Evolutionary conservation across 169 alveolate genomes (phyloP).

Genomic region (Plasmodium berghei): DNA sequence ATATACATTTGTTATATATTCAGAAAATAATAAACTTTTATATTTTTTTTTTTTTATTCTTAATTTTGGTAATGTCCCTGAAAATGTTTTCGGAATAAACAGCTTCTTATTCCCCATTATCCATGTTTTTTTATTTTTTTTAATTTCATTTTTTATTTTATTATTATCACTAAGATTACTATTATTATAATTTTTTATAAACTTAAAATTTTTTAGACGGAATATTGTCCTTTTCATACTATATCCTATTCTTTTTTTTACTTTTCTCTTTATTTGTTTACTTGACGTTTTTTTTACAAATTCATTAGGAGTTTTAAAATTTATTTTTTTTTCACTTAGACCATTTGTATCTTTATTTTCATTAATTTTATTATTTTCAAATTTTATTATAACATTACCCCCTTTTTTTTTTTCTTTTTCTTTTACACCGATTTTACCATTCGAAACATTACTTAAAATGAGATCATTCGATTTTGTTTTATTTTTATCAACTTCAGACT

Average conservation of each 20-base stretch:
- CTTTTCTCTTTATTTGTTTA: constrained; percentile 14
- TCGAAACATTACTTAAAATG: no score
- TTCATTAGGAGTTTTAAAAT: constrained; percentile 1
- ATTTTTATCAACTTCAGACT: no score
- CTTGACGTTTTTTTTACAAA: not conserved
- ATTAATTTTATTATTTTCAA: not conserved
- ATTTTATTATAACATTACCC: not conserved
- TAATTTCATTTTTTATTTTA: constrained; percentile 13
- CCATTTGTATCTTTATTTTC: not conserved
- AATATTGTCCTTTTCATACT: constrained; percentile 41
- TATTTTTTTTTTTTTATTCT: constrained; percentile 36
- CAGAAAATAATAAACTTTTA: constrained; percentile 42
- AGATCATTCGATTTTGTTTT: no score
- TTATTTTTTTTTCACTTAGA: not conserved
- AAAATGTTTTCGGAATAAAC: constrained; percentile 44
- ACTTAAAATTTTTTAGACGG: constrained; percentile 16
- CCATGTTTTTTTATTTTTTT: constrained; percentile 6
- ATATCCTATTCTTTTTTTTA: constrained; percentile 16
- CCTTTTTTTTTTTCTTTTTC: not conserved
- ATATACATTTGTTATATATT: constrained; percentile 64
- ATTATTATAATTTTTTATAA: not conserved
- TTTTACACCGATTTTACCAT: no score
- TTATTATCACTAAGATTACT: not conserved
- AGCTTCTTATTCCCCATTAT: constrained; percentile 9
- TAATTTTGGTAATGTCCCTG: constrained; percentile 70